A percentile compares a stretch with the other conserved stretches of the same genome.
phyloP scores from a whole-genome alignment of 2,329 filamentous ascomycete genomes.

The Rhinocladiella mackenziei region DNA sequence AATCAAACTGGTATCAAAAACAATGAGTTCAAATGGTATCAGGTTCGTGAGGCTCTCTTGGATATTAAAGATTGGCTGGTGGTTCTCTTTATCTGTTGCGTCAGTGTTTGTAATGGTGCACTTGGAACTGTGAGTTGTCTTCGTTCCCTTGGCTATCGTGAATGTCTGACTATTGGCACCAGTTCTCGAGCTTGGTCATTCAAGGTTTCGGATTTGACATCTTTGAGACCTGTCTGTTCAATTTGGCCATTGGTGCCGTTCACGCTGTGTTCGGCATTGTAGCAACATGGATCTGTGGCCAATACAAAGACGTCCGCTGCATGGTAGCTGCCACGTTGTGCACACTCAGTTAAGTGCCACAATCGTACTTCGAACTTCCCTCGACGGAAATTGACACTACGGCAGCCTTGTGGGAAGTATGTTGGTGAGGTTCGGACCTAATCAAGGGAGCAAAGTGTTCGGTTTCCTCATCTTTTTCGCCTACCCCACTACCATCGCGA shows the following conservation, averaged over 20 bases:
- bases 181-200: neutral
- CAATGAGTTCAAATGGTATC: slow-evolving; percentile 44
- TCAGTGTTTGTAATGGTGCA: neutral
- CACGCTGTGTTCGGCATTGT: neutral
- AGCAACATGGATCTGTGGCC: no score
- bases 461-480: slow-evolving; percentile 34
- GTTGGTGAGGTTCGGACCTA: slow-evolving; percentile 14
- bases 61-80: slow-evolving; percentile 25
- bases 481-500: slow-evolving; percentile 38
- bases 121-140: no score
- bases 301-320: no score
- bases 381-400: neutral
- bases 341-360: slow-evolving; percentile 2
- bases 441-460: slow-evolving; percentile 9
- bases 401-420: slow-evolving; percentile 10
- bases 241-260: neutral
- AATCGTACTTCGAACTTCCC: neutral
- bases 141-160: neutral
- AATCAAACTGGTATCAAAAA: slow-evolving; percentile 36
- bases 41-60: slow-evolving; percentile 39
- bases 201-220: neutral
- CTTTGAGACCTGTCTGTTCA: neutral
- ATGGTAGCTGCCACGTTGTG: no score
- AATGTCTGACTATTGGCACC: neutral
- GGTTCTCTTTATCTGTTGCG: neutral